Percentiles rank a stretch among this genome's conserved stretches.
These are phyloP conservation scores for Pilasporangium apinafurcum DNA, from an alignment of 352 stramenopile species.

Conservation along the genomic window DNA sequence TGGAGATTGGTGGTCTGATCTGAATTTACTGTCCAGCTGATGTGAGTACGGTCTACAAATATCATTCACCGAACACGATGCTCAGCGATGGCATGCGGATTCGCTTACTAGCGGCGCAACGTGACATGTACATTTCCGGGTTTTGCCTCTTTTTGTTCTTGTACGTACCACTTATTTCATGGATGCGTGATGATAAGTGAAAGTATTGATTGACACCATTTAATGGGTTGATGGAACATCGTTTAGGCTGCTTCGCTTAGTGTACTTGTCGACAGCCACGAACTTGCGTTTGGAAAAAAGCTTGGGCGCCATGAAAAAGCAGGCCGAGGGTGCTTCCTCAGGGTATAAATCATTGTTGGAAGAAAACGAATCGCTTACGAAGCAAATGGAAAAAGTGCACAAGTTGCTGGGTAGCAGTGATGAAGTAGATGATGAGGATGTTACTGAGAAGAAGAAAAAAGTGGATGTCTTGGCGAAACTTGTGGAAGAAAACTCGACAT, in stretches of 20 bases:
- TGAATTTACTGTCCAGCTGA: constrained; percentile 32
- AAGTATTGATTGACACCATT: neutral
- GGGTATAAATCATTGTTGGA: constrained; percentile 65
- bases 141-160: constrained; percentile 83
- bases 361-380: constrained; percentile 62
- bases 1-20: neutral
- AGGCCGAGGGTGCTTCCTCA: constrained; percentile 53
- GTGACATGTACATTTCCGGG: constrained; percentile 85
- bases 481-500: constrained; percentile 52
- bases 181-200: neutral
- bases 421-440: constrained; percentile 8
- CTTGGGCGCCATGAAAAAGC: constrained; percentile 68
- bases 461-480: constrained; percentile 40
- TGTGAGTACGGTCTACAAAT: constrained; percentile 63
- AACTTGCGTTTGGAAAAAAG: constrained; percentile 72
- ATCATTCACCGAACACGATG: constrained; percentile 44
- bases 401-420: constrained; percentile 22
- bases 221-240: no score
- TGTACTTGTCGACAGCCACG: constrained; percentile 63
- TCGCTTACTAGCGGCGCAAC: constrained; percentile 64
- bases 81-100: constrained; percentile 77
- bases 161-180: constrained; percentile 9
- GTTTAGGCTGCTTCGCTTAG: constrained; percentile 57
- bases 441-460: constrained; percentile 33
- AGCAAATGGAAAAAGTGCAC: constrained; percentile 66